Percentiles rank a stretch among this genome's conserved stretches.
These are phyloP conservation scores for Elsinoe batatas DNA, from an alignment of 2,329 filamentous ascomycete species.

Conservation along the genomic window DNA sequence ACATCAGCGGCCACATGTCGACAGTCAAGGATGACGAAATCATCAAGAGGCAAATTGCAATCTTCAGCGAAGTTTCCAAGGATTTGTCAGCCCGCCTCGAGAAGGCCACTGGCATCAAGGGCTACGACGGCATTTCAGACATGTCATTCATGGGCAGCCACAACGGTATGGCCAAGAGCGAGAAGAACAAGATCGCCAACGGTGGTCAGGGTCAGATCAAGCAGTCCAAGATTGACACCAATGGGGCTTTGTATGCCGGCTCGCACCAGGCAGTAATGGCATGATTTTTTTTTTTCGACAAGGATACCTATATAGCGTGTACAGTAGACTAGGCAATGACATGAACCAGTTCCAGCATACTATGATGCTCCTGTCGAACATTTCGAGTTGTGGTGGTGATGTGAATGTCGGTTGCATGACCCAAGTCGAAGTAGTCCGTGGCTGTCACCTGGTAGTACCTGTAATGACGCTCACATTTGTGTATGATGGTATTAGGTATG, in stretches of 20 bases:
- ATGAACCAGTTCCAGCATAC: not conserved
- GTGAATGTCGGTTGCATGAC: too few relatives aligned
- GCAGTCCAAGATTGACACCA: conserved; percentile 29
- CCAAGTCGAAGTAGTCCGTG: too few relatives aligned
- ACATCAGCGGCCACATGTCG: conserved; percentile 52
- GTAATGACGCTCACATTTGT: too few relatives aligned
- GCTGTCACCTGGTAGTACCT: too few relatives aligned
- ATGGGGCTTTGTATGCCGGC: conserved; percentile 40
- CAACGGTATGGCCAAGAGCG: conserved; percentile 49
- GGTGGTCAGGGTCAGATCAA: conserved; percentile 32
- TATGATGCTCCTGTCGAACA: too few relatives aligned
- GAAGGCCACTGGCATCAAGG: conserved; percentile 53
- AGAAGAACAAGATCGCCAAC: conserved; percentile 41
- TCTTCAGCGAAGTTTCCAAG: conserved; percentile 53
- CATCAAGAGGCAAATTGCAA: conserved; percentile 54
- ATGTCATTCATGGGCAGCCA: conserved; percentile 51
- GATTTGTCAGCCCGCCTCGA: conserved; percentile 50
- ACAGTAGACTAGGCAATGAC: not conserved
- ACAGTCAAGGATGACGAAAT: conserved; percentile 50
- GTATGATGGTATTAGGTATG: too few relatives aligned
- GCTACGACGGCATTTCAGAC: conserved; percentile 47
- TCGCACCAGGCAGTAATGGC: conserved; percentile 28
- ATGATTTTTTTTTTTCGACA: not conserved
- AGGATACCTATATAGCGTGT: not conserved
- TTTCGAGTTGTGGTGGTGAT: too few relatives aligned